phyloP scores from a whole-genome alignment of 148 eudicot species.

The Persicaria maculosa region DNA sequence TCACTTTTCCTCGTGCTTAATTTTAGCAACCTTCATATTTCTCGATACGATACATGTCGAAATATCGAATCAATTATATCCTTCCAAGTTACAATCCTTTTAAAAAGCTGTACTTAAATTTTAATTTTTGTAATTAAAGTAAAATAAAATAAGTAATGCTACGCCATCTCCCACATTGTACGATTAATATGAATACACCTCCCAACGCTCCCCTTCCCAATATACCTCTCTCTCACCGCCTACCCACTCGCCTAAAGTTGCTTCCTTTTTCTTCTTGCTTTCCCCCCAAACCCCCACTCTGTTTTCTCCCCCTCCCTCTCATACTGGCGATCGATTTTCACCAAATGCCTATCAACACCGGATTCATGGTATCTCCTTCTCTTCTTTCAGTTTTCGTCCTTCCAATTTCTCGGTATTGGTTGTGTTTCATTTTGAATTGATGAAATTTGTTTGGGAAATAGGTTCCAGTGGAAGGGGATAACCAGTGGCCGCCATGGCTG shows the following conservation, averaged over 20 bases:
- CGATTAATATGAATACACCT: slow-evolving; percentile 8
- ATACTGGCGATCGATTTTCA: slow-evolving; percentile 81
- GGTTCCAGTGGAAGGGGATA: slow-evolving; percentile 53
- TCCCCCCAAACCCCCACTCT: slow-evolving; percentile 23
- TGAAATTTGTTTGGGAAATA: not conserved
- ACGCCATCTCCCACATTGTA: slow-evolving; percentile 29
- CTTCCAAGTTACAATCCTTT: too few species aligned
- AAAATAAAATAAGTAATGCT: slow-evolving; percentile 1
- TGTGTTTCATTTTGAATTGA: not conserved
- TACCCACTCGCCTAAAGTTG: slow-evolving; percentile 20
- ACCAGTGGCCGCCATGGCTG: slow-evolving; percentile 77
- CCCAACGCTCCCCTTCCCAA: slow-evolving; percentile 12
- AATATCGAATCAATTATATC: too few species aligned
- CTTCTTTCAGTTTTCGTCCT: not conserved
- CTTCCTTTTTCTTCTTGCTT: slow-evolving; percentile 8
- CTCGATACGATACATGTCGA: too few species aligned
- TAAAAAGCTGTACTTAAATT: not conserved
- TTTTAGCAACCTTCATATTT: too few species aligned
- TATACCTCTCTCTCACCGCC: slow-evolving; percentile 19
- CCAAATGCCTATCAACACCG: slow-evolving; percentile 47
- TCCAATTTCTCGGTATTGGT: not conserved
- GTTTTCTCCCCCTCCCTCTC: slow-evolving; percentile 19
- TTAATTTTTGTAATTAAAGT: not conserved
- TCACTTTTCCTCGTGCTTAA: too few species aligned
- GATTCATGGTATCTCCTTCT: slow-evolving; percentile 59